These are phyloP conservation scores for Leersia perrieri DNA, from an alignment of 176 grass and related monocot genomes.

Conservation along the genomic window DNA sequence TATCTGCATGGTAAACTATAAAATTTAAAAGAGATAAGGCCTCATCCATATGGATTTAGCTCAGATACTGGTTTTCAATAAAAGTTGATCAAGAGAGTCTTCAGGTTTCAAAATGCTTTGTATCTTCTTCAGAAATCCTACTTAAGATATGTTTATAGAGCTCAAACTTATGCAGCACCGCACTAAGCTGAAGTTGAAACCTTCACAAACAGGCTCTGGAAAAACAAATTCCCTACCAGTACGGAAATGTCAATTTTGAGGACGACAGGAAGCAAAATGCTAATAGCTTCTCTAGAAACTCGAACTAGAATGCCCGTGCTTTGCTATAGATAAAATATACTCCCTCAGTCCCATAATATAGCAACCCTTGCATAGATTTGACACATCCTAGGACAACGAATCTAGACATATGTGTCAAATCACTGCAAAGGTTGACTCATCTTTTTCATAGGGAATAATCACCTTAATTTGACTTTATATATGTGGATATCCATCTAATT, in stretches of 20 bases:
- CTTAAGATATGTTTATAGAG: neutral
- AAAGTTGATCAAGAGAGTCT: neutral
- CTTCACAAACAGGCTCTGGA: neutral
- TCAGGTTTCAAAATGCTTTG: neutral
- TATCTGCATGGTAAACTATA: neutral
- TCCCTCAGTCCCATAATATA: too few species aligned
- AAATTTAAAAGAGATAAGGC: neutral
- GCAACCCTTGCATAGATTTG: too few species aligned
- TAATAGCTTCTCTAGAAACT: neutral
- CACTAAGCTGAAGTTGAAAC: slow-evolving; percentile 4
- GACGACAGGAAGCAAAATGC: neutral
- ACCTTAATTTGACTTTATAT: too few species aligned
- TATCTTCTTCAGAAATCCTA: neutral
- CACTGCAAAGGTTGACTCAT: too few species aligned
- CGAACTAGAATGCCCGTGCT: too few species aligned
- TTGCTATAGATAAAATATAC: too few species aligned
- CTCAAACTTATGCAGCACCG: neutral
- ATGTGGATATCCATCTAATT: too few species aligned
- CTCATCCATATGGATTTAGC: neutral
- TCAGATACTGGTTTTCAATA: neutral
- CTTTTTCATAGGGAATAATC: too few species aligned
- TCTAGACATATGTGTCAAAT: too few species aligned
- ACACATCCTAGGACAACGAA: too few species aligned
- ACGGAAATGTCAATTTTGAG: neutral
- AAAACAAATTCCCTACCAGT: neutral